Evolutionary conservation across 306 rosid species (phyloP).

Genomic region (Casuarina cunninghamiana): DNA sequence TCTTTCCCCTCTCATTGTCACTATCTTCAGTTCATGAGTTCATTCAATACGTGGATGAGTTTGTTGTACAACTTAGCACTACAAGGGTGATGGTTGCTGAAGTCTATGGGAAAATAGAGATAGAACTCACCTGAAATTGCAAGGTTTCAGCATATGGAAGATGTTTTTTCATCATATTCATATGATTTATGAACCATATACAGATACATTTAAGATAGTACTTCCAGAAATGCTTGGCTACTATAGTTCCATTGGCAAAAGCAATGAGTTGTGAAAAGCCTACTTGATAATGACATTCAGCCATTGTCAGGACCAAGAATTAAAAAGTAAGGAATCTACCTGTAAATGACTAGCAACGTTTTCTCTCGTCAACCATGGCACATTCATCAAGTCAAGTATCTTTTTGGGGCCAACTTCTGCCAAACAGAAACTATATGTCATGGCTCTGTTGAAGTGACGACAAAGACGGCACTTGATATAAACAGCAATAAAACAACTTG

Average conservation of each 20-base stretch:
- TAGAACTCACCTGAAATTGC: background rate
- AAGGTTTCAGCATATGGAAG: background rate
- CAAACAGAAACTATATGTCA: slow-evolving; percentile 56
- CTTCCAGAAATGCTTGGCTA: background rate
- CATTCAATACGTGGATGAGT: background rate
- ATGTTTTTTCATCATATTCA: background rate
- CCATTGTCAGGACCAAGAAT: slow-evolving; percentile 24
- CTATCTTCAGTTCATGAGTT: background rate
- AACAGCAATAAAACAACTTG: slow-evolving; percentile 3
- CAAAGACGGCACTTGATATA: background rate
- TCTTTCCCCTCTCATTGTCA: background rate
- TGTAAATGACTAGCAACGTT: slow-evolving; percentile 99
- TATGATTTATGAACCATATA: background rate
- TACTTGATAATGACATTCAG: slow-evolving; percentile 12
- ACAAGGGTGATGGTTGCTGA: background rate
- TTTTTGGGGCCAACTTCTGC: slow-evolving; percentile 99
- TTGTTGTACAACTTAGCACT: background rate
- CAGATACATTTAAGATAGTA: background rate
- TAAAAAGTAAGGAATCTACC: slow-evolving; percentile 42
- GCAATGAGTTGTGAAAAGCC: background rate
- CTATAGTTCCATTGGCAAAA: background rate
- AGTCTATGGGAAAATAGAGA: background rate
- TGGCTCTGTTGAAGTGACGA: slow-evolving; percentile 35
- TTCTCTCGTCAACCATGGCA: slow-evolving; percentile 89
- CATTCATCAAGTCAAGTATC: slow-evolving; percentile 94